Conservation (phyloP, 2,329 filamentous ascomycete genomes). For the Talaromyces sp. region DNA sequence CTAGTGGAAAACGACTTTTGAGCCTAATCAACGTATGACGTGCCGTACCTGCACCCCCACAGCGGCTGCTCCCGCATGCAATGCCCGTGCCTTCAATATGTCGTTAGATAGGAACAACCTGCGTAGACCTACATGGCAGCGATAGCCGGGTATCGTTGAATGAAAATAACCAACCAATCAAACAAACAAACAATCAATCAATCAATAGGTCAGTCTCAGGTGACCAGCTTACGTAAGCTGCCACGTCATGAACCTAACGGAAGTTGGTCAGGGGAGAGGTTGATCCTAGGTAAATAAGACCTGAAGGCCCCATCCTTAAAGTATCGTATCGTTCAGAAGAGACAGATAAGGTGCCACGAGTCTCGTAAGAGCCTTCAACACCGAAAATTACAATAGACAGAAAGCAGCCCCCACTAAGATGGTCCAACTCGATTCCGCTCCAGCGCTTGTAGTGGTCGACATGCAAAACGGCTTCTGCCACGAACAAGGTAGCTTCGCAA, state of each 20-base stretch:
- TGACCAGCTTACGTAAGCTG: neutral
- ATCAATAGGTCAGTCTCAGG: neutral
- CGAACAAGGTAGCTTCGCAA: constrained; percentile 12
- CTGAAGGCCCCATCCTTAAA: neutral
- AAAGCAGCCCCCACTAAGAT: neutral
- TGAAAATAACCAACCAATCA: neutral
- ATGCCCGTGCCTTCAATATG: too few species aligned
- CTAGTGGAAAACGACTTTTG: too few species aligned
- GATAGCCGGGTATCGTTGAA: neutral
- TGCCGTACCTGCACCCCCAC: too few species aligned
- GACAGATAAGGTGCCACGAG: neutral
- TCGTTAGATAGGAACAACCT: too few species aligned
- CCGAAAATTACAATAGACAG: constrained; percentile 1
- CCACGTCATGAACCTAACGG: too few species aligned
- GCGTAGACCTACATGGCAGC: too few species aligned
- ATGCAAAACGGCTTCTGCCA: constrained; percentile 13
- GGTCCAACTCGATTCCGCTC: constrained; percentile 10
- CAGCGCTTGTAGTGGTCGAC: constrained; percentile 8
- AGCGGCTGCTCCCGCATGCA: too few species aligned
- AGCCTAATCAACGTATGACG: too few species aligned
- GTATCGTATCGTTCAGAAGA: neutral
- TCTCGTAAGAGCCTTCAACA: neutral
- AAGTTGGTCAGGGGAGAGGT: constrained; percentile 1
- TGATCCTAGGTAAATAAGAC: neutral
- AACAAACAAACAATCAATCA: too few species aligned